Conservation (phyloP, 805 yeast genomes). For the Teunomyces tritomae region DNA sequence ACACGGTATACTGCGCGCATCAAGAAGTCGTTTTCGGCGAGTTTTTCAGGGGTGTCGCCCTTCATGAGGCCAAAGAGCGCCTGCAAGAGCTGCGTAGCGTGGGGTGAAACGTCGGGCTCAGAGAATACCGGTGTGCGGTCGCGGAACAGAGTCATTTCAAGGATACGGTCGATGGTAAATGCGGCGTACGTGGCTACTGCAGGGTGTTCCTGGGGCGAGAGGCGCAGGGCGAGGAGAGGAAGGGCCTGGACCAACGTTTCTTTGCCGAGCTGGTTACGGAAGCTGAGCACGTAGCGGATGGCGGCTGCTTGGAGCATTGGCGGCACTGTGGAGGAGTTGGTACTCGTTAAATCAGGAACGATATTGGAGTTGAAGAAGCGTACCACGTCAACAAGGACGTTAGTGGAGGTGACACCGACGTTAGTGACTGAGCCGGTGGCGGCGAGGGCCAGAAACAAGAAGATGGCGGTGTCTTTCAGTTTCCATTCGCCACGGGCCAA, state of each 20-base stretch:
- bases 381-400: conserved; percentile 80
- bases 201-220: conserved; percentile 52
- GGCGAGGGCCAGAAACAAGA: conserved; percentile 84
- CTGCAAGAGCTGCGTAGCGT: conserved; percentile 56
- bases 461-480: conserved; percentile 81
- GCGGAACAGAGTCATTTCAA: conserved; percentile 64
- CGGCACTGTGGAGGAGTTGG: conserved; percentile 37
- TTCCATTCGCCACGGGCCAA: conserved; percentile 61
- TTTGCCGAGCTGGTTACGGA: conserved; percentile 90
- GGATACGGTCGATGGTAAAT: conserved; percentile 83
- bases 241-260: conserved; percentile 75
- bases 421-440: conserved; percentile 86
- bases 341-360: conserved; percentile 70
- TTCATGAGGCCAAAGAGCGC: conserved; percentile 64
- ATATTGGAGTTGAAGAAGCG: conserved; percentile 78
- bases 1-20: conserved; percentile 88
- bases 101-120: conserved; percentile 67
- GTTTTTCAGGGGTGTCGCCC: conserved; percentile 69
- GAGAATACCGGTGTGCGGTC: conserved; percentile 60
- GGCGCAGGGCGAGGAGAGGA: conserved; percentile 72
- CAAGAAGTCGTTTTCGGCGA: conserved; percentile 92
- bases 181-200: conserved; percentile 94
- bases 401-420: conserved; percentile 84
- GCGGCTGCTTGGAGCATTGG: conserved; percentile 90
- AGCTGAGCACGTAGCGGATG: conserved; percentile 81